Percentiles rank a stretch among this genome's conserved stretches.
These are phyloP conservation scores for Themeda triandra DNA, from an alignment of 176 grass and related monocot genomes.

Conservation along the genomic window DNA sequence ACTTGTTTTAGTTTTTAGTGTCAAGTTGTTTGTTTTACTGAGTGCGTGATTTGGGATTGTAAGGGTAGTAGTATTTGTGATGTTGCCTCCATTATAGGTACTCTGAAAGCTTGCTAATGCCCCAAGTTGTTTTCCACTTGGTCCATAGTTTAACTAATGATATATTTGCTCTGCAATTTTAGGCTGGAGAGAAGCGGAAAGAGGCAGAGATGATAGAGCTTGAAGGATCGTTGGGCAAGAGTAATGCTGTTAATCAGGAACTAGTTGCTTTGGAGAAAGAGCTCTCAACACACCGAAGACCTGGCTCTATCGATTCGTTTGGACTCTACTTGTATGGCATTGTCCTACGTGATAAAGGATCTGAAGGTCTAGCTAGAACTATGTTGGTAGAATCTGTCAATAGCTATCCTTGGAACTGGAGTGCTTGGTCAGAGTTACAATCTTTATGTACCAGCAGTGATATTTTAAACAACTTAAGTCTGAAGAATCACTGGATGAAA, in stretches of 20 bases:
- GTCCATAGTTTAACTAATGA: constrained; percentile 9
- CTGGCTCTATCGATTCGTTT: constrained; percentile 84
- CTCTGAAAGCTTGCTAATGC: neutral
- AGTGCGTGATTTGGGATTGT: constrained; percentile 8
- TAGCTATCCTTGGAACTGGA: constrained; percentile 97
- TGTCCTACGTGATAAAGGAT: constrained; percentile 85
- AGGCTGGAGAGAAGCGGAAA: constrained; percentile 95
- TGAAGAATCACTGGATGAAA: constrained; percentile 99
- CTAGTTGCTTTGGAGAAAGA: constrained; percentile 79
- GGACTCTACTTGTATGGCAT: constrained; percentile 89
- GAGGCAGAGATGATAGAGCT: constrained; percentile 94
- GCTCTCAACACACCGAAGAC: constrained; percentile 69
- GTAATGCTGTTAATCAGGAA: constrained; percentile 72
- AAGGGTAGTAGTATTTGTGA: neutral
- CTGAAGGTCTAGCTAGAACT: constrained; percentile 54
- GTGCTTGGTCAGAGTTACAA: constrained; percentile 88
- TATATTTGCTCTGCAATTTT: constrained; percentile 29
- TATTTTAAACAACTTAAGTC: constrained; percentile 72
- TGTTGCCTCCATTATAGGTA: neutral
- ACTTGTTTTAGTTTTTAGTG: neutral
- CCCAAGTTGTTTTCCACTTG: neutral
- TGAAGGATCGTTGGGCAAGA: constrained; percentile 90
- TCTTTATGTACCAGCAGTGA: constrained; percentile 76
- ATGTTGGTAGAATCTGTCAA: constrained; percentile 91
- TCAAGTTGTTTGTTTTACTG: neutral